phyloP scores from a whole-genome alignment of 2,329 filamentous ascomycete species.

The Xylaria sp. region DNA sequence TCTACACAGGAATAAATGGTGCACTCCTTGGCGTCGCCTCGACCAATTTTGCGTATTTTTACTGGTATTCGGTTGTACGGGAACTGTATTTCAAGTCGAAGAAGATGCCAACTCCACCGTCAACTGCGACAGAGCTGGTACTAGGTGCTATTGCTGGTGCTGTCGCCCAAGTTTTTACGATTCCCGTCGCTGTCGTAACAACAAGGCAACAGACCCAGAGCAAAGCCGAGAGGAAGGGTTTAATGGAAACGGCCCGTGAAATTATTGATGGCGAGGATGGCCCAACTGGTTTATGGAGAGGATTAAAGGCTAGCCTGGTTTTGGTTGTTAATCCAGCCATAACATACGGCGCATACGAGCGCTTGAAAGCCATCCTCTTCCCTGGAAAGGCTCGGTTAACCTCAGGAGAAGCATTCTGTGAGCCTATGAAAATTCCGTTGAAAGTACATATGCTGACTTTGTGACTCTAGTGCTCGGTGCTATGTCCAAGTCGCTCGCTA shows the following conservation, averaged over 20 bases:
- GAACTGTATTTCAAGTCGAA: slow-evolving; percentile 77
- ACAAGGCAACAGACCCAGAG: slow-evolving; percentile 94
- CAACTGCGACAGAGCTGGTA: slow-evolving; percentile 83
- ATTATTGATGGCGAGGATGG: slow-evolving; percentile 93
- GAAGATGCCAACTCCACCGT: slow-evolving; percentile 66
- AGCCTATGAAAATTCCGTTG: slow-evolving; percentile 54
- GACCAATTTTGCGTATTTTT: slow-evolving; percentile 99
- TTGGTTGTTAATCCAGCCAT: slow-evolving; percentile 96
- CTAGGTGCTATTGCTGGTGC: slow-evolving; percentile 90
- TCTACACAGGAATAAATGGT: slow-evolving; percentile 90
- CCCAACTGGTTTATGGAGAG: slow-evolving; percentile 89
- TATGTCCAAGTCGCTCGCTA: slow-evolving; percentile 91
- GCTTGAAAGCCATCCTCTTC: slow-evolving; percentile 81
- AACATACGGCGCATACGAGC: slow-evolving; percentile 91
- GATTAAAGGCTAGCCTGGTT: slow-evolving; percentile 93
- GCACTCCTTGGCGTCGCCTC: slow-evolving; percentile 91
- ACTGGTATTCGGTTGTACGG: slow-evolving; percentile 95
- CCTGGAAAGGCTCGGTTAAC: slow-evolving; percentile 79
- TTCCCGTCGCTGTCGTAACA: slow-evolving; percentile 94
- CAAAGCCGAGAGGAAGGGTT: slow-evolving; percentile 84
- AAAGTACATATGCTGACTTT: slow-evolving; percentile 32
- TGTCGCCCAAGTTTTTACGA: slow-evolving; percentile 93
- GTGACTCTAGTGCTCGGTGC: slow-evolving; percentile 79
- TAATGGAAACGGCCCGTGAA: slow-evolving; percentile 88
- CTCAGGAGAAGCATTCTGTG: slow-evolving; percentile 91